Conservation (phyloP, 306 rosid species). For the Echinosophora koreensis region DNA sequence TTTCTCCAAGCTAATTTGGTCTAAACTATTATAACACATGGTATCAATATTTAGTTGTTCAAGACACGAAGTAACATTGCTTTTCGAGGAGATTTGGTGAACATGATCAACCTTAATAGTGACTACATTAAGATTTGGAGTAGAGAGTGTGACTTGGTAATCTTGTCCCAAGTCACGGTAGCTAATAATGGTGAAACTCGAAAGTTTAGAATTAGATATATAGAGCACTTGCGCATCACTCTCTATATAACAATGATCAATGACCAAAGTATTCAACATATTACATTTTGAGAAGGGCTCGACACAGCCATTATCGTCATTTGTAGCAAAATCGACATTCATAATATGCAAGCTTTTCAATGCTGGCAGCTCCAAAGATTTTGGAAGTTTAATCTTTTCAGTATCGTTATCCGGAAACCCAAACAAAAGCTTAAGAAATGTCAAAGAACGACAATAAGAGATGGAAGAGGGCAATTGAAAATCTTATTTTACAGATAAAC, state of each 20-base stretch:
- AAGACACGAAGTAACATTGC: conserved; percentile 16
- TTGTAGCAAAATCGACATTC: neutral
- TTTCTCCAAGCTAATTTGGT: too few relatives aligned
- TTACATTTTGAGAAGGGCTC: neutral
- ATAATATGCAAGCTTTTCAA: neutral
- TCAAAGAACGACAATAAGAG: neutral
- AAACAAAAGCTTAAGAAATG: neutral
- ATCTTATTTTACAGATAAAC: neutral
- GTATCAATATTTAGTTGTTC: conserved; percentile 37
- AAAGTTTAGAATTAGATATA: conserved; percentile 39
- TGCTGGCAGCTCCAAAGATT: neutral
- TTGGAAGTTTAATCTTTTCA: neutral
- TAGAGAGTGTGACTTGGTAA: conserved; percentile 26
- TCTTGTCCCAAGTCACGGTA: neutral
- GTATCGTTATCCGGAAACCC: neutral
- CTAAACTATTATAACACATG: too few relatives aligned
- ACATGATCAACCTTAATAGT: conserved; percentile 3
- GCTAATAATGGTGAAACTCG: conserved; percentile 2
- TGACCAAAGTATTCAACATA: neutral
- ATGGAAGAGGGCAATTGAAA: conserved; percentile 1
- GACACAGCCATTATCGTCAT: neutral
- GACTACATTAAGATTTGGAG: conserved; percentile 39
- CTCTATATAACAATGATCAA: neutral
- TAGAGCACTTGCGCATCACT: conserved; percentile 1
- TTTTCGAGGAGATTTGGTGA: conserved; percentile 4